Percentiles rank a stretch among this genome's conserved stretches.
These are phyloP conservation scores for Sporothrix dimorphospora DNA, from an alignment of 2,329 filamentous ascomycete genomes.

Conservation along the genomic window DNA sequence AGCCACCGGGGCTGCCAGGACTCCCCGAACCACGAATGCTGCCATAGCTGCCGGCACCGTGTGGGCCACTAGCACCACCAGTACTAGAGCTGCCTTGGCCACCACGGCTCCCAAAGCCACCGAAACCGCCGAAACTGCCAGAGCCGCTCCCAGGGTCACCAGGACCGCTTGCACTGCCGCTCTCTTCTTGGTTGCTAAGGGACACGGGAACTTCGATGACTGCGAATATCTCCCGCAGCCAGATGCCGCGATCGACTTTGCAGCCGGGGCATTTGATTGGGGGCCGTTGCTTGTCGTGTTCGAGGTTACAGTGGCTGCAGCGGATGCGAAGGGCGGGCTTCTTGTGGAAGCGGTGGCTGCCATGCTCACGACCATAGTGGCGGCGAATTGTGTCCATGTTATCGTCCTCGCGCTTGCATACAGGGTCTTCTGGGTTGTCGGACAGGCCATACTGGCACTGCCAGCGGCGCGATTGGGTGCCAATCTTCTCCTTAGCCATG, in stretches of 20 bases:
- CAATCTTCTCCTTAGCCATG: slow-evolving; percentile 31
- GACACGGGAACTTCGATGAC: slow-evolving; percentile 31
- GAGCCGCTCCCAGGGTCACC: not conserved
- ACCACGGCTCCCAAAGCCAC: not conserved
- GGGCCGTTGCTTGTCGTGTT: slow-evolving; percentile 3
- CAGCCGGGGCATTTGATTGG: slow-evolving; percentile 29
- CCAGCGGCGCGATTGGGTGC: slow-evolving; percentile 29
- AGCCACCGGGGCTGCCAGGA: not conserved
- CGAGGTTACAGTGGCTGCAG: slow-evolving; percentile 27
- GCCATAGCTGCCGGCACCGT: not conserved
- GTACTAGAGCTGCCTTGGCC: not conserved
- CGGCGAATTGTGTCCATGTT: slow-evolving; percentile 34
- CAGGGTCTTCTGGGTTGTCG: slow-evolving; percentile 11
- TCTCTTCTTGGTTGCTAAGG: not conserved
- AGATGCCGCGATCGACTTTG: slow-evolving; percentile 11
- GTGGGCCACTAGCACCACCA: not conserved
- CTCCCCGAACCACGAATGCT: not conserved
- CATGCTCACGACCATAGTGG: slow-evolving; percentile 35
- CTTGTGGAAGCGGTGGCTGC: slow-evolving; percentile 31
- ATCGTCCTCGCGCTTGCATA: slow-evolving; percentile 33
- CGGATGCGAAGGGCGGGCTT: slow-evolving; percentile 22
- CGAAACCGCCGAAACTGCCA: not conserved
- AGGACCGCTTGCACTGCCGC: not conserved
- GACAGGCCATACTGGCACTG: slow-evolving; percentile 31
- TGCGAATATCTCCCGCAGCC: slow-evolving; percentile 32